A percentile compares a stretch with the other conserved stretches of the same genome.
Conservation (phyloP, 768 basidiomycete species). For the Tulasnella sp. region DNA sequence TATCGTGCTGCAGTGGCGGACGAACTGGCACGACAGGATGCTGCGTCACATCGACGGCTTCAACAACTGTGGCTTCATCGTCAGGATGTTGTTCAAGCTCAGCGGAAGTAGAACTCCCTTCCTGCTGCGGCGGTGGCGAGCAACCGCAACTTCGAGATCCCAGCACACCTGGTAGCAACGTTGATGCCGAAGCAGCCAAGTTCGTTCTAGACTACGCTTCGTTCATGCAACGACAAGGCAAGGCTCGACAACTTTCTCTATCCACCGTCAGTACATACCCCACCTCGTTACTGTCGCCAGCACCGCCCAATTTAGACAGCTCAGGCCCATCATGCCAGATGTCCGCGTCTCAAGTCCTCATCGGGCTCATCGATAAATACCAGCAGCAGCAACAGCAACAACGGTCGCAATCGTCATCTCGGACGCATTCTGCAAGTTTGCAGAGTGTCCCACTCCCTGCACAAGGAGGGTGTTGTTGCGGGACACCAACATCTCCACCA, state of each 20-base stretch:
- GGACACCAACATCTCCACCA: not conserved
- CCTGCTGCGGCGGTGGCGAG: too few relatives aligned
- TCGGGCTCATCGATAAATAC: conserved; percentile 10
- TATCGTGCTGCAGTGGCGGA: too few relatives aligned
- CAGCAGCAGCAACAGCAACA: conserved; percentile 2
- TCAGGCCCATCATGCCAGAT: not conserved
- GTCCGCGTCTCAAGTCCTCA: conserved; percentile 12
- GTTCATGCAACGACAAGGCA: not conserved
- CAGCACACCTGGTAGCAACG: too few relatives aligned
- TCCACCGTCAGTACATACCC: not conserved
- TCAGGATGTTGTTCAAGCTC: too few relatives aligned
- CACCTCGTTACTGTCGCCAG: not conserved
- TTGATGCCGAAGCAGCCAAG: conserved; percentile 9
- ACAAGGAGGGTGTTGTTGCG: conserved; percentile 1
- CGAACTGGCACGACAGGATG: too few relatives aligned
- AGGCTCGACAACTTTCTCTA: not conserved
- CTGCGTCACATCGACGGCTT: too few relatives aligned
- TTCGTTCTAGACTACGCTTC: conserved; percentile 14
- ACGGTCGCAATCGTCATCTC: not conserved
- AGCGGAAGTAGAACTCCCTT: too few relatives aligned
- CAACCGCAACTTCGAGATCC: too few relatives aligned
- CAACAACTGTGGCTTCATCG: too few relatives aligned
- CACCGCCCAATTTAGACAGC: not conserved
- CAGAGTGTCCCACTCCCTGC: not conserved
- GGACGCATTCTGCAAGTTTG: not conserved